Evolutionary conservation across 2,329 filamentous ascomycete genomes (phyloP), one percentile per base, ranked within the genome.

Genomic region (Phoma herbarum): DNA sequence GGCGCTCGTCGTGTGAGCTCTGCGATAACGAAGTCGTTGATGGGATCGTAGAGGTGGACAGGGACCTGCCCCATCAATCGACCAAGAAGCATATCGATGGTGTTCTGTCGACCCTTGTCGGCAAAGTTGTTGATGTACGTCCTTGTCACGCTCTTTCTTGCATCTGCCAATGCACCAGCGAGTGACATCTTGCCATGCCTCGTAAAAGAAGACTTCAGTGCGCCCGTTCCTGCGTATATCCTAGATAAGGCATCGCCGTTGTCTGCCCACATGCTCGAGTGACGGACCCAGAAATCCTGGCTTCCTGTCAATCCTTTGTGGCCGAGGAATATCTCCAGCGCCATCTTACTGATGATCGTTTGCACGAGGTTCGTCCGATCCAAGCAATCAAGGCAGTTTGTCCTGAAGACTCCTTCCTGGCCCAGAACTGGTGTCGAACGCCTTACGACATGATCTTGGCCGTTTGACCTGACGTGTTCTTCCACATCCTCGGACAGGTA

Each of bases 71-170:
- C 91, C 59, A 96, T 89, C 39, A 97, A 79, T 52, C 93, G 86
- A 2, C 94, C 94, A 33, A 99, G 83, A 6, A 99, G 84, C 80
- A 96, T 89, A 76, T 99, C 95, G 66, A 99, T 98, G 0, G 92
- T 97, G 67, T 92, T 93, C 74, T 99, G 95, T 45, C 93, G 85
- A 22, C 89, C 91, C 65, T 96, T 96, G 75, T 99, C 95, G 9
- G 93, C 87, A 75, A 99, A 98, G 73, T 97, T 98, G 79, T 99
- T 99, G 79, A 97, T 94, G 74, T 97, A 98, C 62, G 97, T 86
- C 59, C 95, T 86, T 51, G 95, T 95, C 0, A 94, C 93, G 65
- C 92, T 97, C 78, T 99, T 99, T 53, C 94, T 87, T 43, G 93
- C 90, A 79, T 99, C 95, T n/a, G 95, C 93, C 66, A 99, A 86